These are phyloP conservation scores for Adiantum capillusveneris DNA, from an alignment of 75 land plant genomes.

Conservation along the genomic window DNA sequence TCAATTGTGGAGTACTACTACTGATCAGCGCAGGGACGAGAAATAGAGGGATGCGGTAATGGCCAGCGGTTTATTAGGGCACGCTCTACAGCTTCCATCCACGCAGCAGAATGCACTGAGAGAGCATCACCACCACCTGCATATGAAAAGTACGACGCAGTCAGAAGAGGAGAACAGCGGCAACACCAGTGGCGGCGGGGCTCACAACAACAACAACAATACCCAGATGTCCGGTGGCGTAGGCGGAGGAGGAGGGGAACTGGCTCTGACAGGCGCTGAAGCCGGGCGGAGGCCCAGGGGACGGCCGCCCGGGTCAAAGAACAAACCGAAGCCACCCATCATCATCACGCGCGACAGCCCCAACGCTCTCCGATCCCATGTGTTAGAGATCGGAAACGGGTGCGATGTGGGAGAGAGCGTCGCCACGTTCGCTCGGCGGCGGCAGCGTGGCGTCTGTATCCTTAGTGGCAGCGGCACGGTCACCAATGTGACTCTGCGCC, in stretches of 20 bases:
- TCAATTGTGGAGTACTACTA: too few relatives aligned
- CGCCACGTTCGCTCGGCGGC: conserved; percentile 52
- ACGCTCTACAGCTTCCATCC: too few relatives aligned
- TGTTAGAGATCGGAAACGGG: conserved; percentile 68
- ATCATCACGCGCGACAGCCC: conserved; percentile 77
- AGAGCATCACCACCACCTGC: conserved; percentile 1
- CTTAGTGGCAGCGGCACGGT: conserved; percentile 76
- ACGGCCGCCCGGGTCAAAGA: conserved; percentile 72
- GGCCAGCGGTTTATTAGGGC: too few relatives aligned
- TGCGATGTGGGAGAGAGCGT: conserved; percentile 70
- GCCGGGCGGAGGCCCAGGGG: conserved; percentile 48
- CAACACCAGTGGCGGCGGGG: neutral
- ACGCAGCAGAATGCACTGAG: neutral
- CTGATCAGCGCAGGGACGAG: too few relatives aligned
- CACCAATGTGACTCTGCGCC: conserved; percentile 64
- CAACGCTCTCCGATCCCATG: conserved; percentile 74
- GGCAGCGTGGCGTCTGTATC: conserved; percentile 69
- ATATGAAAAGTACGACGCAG: neutral
- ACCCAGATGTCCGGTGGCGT: neutral
- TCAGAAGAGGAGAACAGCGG: conserved; percentile 3
- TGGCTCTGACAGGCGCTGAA: conserved; percentile 7
- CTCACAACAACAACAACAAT: neutral
- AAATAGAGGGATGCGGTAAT: too few relatives aligned
- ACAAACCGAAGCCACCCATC: conserved; percentile 86
- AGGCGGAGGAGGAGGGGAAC: conserved; percentile 1